Base-by-base conservation (phyloP, 306 rosid species). In the Vicia sativa region DNA sequence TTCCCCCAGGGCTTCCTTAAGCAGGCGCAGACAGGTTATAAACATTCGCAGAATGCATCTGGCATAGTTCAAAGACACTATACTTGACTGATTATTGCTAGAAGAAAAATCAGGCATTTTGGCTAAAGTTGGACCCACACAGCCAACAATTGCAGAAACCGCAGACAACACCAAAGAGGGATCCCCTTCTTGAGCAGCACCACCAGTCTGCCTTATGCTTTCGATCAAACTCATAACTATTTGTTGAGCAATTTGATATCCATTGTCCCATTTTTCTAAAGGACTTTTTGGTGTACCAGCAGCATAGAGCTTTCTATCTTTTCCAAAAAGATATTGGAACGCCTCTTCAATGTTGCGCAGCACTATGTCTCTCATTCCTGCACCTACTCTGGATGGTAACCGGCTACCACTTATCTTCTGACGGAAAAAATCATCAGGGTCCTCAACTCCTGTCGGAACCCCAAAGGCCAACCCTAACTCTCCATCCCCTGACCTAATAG, bases 171-270 rank as follows among this genome's bases (percentile, higher is more conserved):
- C 97, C 86, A 93, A 82, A 68, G 96, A 85, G 16, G 99, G 97
- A 56, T 93, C 99, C 37, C 99, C 99, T 81, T 93, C 99, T 78
- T 93, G 99, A 74, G 99, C 99, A 75, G 99, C 99, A 77, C 97
- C 99, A 38, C 96, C 97, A 35, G 99, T 93, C 74, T 93, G 96
- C 86, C 89, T 82, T 65, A 93, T 86, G 79, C 96, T 85, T 25
- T 93, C 96, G 75, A 90, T 93, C 67, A 93, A 58, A 39, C 90
- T 90, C 62, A 73, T 62, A 43, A 85, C 89, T 74, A 88, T 82
- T 61, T 81, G 84, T 71, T 85, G 97, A 73, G 97, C 89, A 66
- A 86, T 80, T 76, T 86, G 97, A 82, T 76, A 83, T 61, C 91
- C 95, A 39, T 90, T 89, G 68, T 90, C 97, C 87, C 90, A 86